Conservation (phyloP, 257 asterid species). For the Nicotiana obtusifolia region DNA sequence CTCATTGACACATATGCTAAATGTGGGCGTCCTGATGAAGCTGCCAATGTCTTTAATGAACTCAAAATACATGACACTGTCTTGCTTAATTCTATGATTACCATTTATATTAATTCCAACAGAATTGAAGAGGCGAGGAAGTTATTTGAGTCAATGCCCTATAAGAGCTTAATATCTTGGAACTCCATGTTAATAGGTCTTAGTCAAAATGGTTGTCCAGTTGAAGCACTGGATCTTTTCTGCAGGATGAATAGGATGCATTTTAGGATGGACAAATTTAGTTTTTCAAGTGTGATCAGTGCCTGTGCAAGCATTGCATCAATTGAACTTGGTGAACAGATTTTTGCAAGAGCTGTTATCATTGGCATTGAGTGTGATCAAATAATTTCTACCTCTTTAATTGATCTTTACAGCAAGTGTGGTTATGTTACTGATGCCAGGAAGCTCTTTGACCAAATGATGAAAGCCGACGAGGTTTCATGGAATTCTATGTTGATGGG, state of each 20-base stretch:
- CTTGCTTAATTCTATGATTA: constrained; percentile 72
- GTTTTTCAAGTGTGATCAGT: constrained; percentile 60
- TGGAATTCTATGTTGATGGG: constrained; percentile 95
- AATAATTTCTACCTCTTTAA: constrained; percentile 54
- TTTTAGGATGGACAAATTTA: constrained; percentile 51
- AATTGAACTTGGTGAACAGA: constrained; percentile 67
- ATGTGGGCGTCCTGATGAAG: constrained; percentile 45
- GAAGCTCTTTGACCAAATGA: constrained; percentile 50
- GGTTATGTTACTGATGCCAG: constrained; percentile 53
- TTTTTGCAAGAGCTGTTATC: constrained; percentile 55
- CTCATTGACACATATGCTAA: constrained; percentile 65
- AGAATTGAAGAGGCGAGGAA: constrained; percentile 62
- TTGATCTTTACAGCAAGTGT: constrained; percentile 80
- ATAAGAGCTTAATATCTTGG: constrained; percentile 83
- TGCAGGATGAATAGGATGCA: constrained; percentile 47
- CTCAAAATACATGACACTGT: constrained; percentile 56
- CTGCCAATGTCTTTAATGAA: constrained; percentile 55
- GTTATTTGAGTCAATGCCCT: constrained; percentile 44
- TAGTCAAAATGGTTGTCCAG: constrained; percentile 65
- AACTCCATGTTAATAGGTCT: constrained; percentile 78
- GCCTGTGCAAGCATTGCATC: constrained; percentile 76
- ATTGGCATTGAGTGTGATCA: constrained; percentile 61
- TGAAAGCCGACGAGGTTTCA: constrained; percentile 44
- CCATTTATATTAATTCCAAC: constrained; percentile 53
- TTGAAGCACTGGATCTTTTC: constrained; percentile 64